Evolutionary conservation across 2,329 filamentous ascomycete genomes (phyloP).

Genomic region (Calonectria naviculata): DNA sequence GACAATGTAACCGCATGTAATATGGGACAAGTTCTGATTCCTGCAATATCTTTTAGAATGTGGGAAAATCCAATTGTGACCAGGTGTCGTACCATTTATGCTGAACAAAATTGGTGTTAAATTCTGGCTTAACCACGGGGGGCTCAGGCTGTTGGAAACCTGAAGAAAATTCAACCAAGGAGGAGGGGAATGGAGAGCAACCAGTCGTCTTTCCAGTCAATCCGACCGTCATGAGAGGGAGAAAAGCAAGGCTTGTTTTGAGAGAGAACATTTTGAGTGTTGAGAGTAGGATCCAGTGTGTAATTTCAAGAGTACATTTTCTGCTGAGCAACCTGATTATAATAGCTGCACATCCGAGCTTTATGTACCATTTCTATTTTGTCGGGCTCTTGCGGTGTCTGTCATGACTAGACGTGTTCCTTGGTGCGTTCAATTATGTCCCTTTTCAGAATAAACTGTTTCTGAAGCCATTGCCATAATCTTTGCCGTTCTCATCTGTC

Average conservation of each 20-base stretch:
- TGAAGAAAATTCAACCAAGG: conserved; percentile 43
- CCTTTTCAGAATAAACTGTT: neutral
- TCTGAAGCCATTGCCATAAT: neutral
- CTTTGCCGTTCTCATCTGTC: neutral
- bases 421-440: neutral
- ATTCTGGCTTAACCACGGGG: conserved; percentile 45
- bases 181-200: conserved; percentile 40
- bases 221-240: neutral
- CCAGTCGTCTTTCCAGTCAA: neutral
- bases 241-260: neutral
- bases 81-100: conserved; percentile 48
- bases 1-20: conserved; percentile 48
- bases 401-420: neutral
- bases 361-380: neutral
- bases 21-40: conserved; percentile 52
- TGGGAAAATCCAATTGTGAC: too few species aligned
- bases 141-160: conserved; percentile 46
- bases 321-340: neutral
- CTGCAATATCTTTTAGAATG: conserved; percentile 27
- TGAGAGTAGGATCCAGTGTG: neutral
- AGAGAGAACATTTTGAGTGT: neutral
- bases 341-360: neutral
- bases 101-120: conserved; percentile 47
- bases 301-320: too few species aligned
- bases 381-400: neutral